Evolutionary conservation across 192 early-diverging fungal genomes (phyloP).

Genomic region (Coemansia aciculifera): DNA sequence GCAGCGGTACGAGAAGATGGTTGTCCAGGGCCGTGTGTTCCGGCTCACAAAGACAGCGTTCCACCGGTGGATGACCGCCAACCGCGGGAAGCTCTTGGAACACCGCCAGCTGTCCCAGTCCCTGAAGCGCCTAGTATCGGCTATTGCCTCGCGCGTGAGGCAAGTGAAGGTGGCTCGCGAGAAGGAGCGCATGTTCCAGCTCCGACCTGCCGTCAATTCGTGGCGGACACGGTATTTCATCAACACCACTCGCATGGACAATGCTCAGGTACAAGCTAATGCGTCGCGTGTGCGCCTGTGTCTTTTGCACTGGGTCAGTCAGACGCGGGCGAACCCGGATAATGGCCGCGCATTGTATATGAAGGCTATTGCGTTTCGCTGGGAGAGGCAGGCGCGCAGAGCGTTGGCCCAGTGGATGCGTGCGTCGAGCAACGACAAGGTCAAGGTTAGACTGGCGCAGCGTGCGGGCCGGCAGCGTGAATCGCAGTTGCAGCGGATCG

Average conservation of each 20-base stretch:
- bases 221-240: slow-evolving; percentile 19
- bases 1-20: slow-evolving; percentile 5
- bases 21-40: not conserved
- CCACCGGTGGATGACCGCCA: slow-evolving; percentile 16
- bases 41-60: not conserved
- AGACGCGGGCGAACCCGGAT: slow-evolving; percentile 10
- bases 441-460: slow-evolving; percentile 26
- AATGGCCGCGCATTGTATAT: slow-evolving; percentile 7
- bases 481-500: slow-evolving; percentile 5
- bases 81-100: slow-evolving; percentile 23
- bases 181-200: slow-evolving; percentile 11
- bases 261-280: slow-evolving; percentile 18
- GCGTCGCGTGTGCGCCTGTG: slow-evolving; percentile 27
- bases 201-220: not conserved
- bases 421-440: slow-evolving; percentile 14
- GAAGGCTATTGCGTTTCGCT: slow-evolving; percentile 32
- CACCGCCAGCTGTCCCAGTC: slow-evolving; percentile 9
- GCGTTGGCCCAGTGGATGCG: slow-evolving; percentile 29
- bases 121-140: not conserved
- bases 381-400: slow-evolving; percentile 37
- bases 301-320: slow-evolving; percentile 23
- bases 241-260: slow-evolving; percentile 6
- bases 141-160: slow-evolving; percentile 10
- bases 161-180: slow-evolving; percentile 14
- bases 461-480: slow-evolving; percentile 1